These are phyloP conservation scores for Fraxinus platypoda DNA, from an alignment of 305 asterid species.

Conservation along the genomic window DNA sequence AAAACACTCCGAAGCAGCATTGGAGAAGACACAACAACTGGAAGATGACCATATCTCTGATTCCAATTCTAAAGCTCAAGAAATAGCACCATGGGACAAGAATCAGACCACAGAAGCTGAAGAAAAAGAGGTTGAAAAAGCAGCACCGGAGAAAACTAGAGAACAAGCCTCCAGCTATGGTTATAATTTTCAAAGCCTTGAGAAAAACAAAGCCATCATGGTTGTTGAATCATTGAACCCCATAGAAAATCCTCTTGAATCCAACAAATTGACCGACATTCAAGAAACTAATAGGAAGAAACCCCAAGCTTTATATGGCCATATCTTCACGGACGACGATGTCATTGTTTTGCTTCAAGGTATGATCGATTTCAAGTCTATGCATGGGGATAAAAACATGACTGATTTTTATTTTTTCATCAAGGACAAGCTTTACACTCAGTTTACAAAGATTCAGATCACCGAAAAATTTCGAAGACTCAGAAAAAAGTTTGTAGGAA, in stretches of 20 bases:
- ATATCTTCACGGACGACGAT: slow-evolving; percentile 15
- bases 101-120: neutral
- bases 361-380: slow-evolving; percentile 27
- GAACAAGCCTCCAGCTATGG: neutral
- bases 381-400: slow-evolving; percentile 29
- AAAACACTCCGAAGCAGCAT: neutral
- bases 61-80: too few relatives aligned
- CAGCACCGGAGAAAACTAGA: neutral
- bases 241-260: neutral
- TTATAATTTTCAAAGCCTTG: too few relatives aligned
- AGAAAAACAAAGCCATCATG: neutral
- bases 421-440: slow-evolving; percentile 13
- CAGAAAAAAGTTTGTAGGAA: neutral
- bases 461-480: neutral
- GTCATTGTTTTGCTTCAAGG: slow-evolving; percentile 27
- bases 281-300: neutral
- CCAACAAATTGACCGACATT: neutral
- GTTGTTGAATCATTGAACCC: neutral
- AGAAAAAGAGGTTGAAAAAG: neutral
- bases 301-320: neutral
- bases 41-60: too few relatives aligned
- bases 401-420: slow-evolving; percentile 30
- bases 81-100: neutral
- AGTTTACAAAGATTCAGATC: slow-evolving; percentile 18
- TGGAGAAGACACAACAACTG: neutral